Evolutionary conservation across 768 basidiomycete species (phyloP).

Genomic region (Amanita polypyramis): DNA sequence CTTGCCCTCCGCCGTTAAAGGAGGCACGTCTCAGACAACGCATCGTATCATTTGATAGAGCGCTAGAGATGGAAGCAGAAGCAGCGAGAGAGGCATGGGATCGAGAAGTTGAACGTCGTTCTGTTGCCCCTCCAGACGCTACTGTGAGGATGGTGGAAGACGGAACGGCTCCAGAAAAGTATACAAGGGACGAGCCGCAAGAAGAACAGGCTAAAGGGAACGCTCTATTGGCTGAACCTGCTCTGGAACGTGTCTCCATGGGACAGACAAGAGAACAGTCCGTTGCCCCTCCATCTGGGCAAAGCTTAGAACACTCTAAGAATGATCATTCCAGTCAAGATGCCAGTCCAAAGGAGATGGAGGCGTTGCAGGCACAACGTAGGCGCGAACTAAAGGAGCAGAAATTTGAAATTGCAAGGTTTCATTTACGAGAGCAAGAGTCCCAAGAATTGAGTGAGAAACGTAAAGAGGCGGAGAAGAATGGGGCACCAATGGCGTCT

Average conservation of each 20-base stretch:
- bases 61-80: conserved; percentile 4
- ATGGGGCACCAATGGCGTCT: neutral
- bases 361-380: conserved; percentile 1
- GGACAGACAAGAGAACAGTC: neutral
- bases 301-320: neutral
- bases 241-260: neutral
- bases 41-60: neutral
- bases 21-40: neutral
- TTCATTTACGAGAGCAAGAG: conserved; percentile 3
- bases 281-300: neutral
- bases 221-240: neutral
- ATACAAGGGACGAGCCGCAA: neutral
- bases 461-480: neutral
- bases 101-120: conserved; percentile 5
- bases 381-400: conserved; percentile 2
- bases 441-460: neutral
- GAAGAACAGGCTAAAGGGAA: neutral
- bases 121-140: neutral
- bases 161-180: neutral
- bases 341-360: neutral
- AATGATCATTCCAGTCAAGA: neutral
- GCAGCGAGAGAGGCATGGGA: conserved; percentile 6
- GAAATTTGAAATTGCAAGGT: conserved; percentile 1
- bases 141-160: neutral
- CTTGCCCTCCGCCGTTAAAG: neutral